A percentile compares a stretch with the other conserved stretches of the same genome.
phyloP scores from a whole-genome alignment of 768 basidiomycete species.

The Pleurotus eryngii region DNA sequence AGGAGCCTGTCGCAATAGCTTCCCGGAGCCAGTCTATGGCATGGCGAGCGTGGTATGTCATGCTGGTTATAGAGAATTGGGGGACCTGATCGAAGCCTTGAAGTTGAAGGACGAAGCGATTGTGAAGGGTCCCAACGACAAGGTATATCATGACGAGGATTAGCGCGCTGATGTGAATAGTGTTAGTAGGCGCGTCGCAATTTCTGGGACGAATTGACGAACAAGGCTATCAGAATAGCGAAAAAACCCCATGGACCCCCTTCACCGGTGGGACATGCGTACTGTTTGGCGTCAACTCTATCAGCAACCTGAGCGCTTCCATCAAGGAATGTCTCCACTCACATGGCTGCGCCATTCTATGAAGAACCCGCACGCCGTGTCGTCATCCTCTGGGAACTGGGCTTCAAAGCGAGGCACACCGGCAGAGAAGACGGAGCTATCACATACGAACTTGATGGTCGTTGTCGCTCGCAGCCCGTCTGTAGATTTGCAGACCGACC shows the following conservation, averaged over 20 bases:
- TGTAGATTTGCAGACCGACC: constrained; percentile 40
- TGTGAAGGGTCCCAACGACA: constrained; percentile 69
- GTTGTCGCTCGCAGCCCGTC: constrained; percentile 53
- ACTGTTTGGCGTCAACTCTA: constrained; percentile 30
- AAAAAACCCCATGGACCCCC: constrained; percentile 49
- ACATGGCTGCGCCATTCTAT: constrained; percentile 86
- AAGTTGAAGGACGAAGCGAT: constrained; percentile 69
- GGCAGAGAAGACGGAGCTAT: constrained; percentile 53
- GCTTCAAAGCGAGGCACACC: constrained; percentile 58
- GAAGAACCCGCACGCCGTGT: constrained; percentile 70
- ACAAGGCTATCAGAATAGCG: constrained; percentile 58
- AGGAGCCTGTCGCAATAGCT: constrained; percentile 26
- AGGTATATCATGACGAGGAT: constrained; percentile 63
- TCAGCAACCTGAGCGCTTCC: not conserved
- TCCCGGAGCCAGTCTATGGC: constrained; percentile 39
- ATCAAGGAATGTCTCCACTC: constrained; percentile 18
- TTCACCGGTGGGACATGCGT: constrained; percentile 71
- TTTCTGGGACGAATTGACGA: constrained; percentile 23
- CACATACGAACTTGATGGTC: constrained; percentile 76
- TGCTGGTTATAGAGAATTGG: constrained; percentile 50
- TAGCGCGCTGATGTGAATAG: constrained; percentile 37
- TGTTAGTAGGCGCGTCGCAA: not conserved
- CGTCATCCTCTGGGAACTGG: constrained; percentile 66
- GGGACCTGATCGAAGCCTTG: constrained; percentile 75
- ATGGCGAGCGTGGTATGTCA: constrained; percentile 45